These are phyloP conservation scores for Protoeuglena noctilucae DNA, from an alignment of 139 green algal genomes.

Conservation along the genomic window DNA sequence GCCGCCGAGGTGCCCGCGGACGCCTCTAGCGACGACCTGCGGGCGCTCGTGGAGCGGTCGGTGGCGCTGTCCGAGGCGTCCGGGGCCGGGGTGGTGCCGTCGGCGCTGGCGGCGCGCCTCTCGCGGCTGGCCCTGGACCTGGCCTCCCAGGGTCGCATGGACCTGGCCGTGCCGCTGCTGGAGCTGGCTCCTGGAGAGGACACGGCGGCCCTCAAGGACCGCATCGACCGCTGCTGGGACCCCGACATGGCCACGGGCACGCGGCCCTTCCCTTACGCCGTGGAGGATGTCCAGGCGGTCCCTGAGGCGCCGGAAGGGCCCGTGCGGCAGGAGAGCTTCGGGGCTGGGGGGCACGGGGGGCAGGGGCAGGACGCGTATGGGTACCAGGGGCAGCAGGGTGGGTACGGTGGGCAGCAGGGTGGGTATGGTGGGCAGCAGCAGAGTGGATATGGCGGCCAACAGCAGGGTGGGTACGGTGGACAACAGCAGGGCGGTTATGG, in stretches of 20 bases:
- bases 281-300: slow-evolving; percentile 21
- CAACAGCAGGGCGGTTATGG: slow-evolving; percentile 7
- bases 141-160: slow-evolving; percentile 44
- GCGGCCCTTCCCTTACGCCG: slow-evolving; percentile 50
- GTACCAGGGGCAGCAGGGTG: slow-evolving; percentile 2
- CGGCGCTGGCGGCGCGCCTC: slow-evolving; percentile 55
- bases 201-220: slow-evolving; percentile 58
- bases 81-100: slow-evolving; percentile 13
- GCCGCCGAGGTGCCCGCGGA: background rate
- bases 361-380: background rate
- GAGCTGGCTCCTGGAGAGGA: slow-evolving; percentile 54
- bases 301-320: slow-evolving; percentile 1
- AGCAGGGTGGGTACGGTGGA: slow-evolving; percentile 11
- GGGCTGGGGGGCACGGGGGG: background rate
- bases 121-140: slow-evolving; percentile 65
- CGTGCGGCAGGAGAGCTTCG: background rate
- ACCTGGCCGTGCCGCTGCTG: slow-evolving; percentile 51
- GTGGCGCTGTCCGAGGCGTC: slow-evolving; percentile 73
- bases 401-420: slow-evolving; percentile 8
- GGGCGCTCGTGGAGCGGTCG: slow-evolving; percentile 84
- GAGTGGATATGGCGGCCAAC: slow-evolving; percentile 8
- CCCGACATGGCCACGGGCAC: slow-evolving; percentile 9
- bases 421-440: slow-evolving; percentile 12
- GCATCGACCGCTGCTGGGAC: slow-evolving; percentile 51
- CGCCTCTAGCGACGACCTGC: slow-evolving; percentile 9